Evolutionary conservation across 768 basidiomycete species (phyloP), one percentile per base, ranked within the genome.

Genomic region (Dioszegia crocea): DNA sequence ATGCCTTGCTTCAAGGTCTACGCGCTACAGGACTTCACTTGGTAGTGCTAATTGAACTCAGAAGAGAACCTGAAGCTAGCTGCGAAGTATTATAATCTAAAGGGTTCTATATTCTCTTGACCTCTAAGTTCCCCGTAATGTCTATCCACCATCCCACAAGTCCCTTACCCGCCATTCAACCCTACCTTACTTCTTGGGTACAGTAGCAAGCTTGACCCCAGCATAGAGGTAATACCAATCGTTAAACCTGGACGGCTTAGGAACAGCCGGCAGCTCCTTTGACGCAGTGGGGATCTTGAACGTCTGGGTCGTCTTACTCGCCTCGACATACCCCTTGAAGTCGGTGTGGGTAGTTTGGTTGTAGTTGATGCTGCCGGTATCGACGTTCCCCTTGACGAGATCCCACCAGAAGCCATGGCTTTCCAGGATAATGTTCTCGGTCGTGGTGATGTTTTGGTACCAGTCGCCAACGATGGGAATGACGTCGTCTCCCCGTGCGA

Each of bases 161-260:
- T 8, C 17, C 45, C 8, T 8, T 3, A 46, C 17, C 23, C 26
- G 8, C 19, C 9, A n/a, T n/a, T n/a, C n/a, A n/a, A n/a, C n/a
- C n/a, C n/a, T n/a, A n/a, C n/a, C n/a, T n/a, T n/a, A n/a, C n/a
- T n/a, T n/a, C n/a, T n/a, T n/a, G n/a, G n/a, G 11, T 31, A 2
- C 14, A 3, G 16, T 21, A 33, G 33, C 49, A 14, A 51, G 49
- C 49, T 51, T 51, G 6, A 38, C 49, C 49, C 49, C 49, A 4
- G 49, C 49, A 51, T 36, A 51, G 31, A 51, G 49, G 49, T 51
- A 51, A 21, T 51, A 51, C 49, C 49, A 51, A 19, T 51, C 49
- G 21, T 19, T 51, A 24, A 51, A 51, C 21, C 31, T 51, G 2
- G n/a, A 19, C 16, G 49, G 49, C 21, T 51, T 51, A 3, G 49